A percentile compares a stretch with the other conserved stretches of the same genome.
Evolutionary conservation across 306 rosid genomes (phyloP).

Genomic region (Fragaria vesca): DNA sequence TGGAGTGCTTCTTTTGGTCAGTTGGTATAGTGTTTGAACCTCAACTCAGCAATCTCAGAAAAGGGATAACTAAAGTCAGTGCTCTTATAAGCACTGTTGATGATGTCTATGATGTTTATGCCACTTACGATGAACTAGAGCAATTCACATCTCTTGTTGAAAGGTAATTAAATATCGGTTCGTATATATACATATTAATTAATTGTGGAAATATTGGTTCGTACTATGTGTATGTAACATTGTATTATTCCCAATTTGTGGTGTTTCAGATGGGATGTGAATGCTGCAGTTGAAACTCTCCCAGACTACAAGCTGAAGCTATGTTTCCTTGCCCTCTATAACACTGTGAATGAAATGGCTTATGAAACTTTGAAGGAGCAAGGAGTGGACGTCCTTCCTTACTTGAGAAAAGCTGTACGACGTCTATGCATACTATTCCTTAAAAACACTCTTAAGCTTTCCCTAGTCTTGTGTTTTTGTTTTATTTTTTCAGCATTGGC

Average conservation of each 20-base stretch:
- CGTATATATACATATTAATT: too few relatives aligned
- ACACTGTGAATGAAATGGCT: constrained; percentile 52
- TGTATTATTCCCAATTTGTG: not conserved
- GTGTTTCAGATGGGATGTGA: constrained; percentile 53
- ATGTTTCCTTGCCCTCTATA: constrained; percentile 59
- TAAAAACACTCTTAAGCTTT: not conserved
- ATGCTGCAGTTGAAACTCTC: constrained; percentile 23
- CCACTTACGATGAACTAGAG: constrained; percentile 47
- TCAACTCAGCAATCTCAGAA: constrained; percentile 31
- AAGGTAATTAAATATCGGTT: constrained; percentile 31
- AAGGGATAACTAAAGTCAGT: constrained; percentile 46
- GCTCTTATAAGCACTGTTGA: constrained; percentile 39
- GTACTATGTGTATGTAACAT: not conserved
- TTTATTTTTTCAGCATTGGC: not conserved
- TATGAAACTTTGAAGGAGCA: constrained; percentile 39
- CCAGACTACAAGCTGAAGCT: constrained; percentile 52
- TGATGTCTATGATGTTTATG: constrained; percentile 61
- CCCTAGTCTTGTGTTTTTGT: not conserved
- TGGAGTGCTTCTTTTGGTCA: constrained; percentile 53
- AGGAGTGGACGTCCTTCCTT: constrained; percentile 41
- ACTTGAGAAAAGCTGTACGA: constrained; percentile 45
- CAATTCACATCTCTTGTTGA: constrained; percentile 46
- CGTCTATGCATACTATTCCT: not conserved
- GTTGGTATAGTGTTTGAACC: constrained; percentile 50
- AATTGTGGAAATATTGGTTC: too few relatives aligned